Conservation (phyloP, 306 rosid genomes). For the Cercis canadensis region DNA sequence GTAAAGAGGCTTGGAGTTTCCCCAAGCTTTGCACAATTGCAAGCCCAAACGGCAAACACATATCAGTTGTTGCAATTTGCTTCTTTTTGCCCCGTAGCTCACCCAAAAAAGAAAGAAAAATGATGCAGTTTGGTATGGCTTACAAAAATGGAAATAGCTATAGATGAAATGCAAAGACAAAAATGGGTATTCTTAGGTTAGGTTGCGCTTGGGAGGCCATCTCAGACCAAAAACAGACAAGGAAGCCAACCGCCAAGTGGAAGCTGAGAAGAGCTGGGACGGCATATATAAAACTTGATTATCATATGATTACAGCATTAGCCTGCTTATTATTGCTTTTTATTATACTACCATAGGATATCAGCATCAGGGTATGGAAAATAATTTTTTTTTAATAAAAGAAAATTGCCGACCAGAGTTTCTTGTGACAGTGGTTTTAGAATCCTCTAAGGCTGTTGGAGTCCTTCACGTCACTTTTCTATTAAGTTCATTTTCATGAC, state of each 20-base stretch:
- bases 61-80: no score
- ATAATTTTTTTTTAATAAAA: not conserved
- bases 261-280: slow-evolving; percentile 37
- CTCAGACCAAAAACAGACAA: no score
- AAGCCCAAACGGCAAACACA: no score
- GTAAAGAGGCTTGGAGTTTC: no score
- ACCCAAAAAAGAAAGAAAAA: no score
- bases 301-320: slow-evolving; percentile 15
- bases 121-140: no score
- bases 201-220: no score
- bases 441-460: slow-evolving; percentile 59
- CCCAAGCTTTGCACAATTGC: no score
- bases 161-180: slow-evolving; percentile 1
- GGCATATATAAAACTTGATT: slow-evolving; percentile 47
- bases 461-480: slow-evolving; percentile 86
- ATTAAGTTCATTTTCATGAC: slow-evolving; percentile 55
- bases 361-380: not conserved
- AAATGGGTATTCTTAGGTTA: no score
- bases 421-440: slow-evolving; percentile 63
- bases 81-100: not conserved
- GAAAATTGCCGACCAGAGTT: slow-evolving; percentile 66
- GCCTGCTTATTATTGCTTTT: not conserved
- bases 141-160: no score
- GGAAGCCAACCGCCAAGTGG: no score
- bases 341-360: not conserved